Evolutionary conservation across 2,329 filamentous ascomycete species (phyloP), one percentile per base, ranked within the genome.

Genomic region (Ophiostoma ulmi): DNA sequence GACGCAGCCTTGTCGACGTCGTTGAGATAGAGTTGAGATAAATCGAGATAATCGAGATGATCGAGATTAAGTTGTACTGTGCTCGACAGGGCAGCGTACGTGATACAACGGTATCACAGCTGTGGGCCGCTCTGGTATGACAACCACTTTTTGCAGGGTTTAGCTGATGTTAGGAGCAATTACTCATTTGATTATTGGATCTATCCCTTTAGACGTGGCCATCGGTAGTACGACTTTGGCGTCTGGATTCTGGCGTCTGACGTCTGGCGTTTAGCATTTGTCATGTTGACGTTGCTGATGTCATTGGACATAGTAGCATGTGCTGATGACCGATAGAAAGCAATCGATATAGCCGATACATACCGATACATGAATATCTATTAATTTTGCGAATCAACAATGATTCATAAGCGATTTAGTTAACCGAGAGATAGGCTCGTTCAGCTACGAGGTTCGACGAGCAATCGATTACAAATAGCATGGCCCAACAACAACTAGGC

Each of bases 1-100:
- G 22, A 26, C n/a, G 52, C 22, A 26, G 58, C 58, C 58, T 63
- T 63, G 58, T 63, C n/a, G 11, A 63, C 26, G 58, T 63, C 58
- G 26, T 26, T 55, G 52, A 6, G 58, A 36, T 63, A 35, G 52
- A 26, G 52, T 26, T 26, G 52, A 10, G 11, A 17, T 58, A 10
- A 13, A 58, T 58, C 11, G 52, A 26, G 52, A 17, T 26, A 31
- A 58, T 48, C 44, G 5, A 48, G 17, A 20, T 48, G 3, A 48
- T 48, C 44, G 44, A 48, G 44, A n/a, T n/a, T 20, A 26, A 58
- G 52, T 26, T 58, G 52, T 26, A 58, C 52, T 26, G 22, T 14
- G 52, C 5, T 31, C 10, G n/a, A 58, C 52, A 13, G 22, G 44
- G 52, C 52, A 63, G 26, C 58, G 58, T 17, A 8, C 26, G 52